Base-by-base conservation (phyloP, 75 land plant species). In the Pseudotsuga menziesii region DNA sequence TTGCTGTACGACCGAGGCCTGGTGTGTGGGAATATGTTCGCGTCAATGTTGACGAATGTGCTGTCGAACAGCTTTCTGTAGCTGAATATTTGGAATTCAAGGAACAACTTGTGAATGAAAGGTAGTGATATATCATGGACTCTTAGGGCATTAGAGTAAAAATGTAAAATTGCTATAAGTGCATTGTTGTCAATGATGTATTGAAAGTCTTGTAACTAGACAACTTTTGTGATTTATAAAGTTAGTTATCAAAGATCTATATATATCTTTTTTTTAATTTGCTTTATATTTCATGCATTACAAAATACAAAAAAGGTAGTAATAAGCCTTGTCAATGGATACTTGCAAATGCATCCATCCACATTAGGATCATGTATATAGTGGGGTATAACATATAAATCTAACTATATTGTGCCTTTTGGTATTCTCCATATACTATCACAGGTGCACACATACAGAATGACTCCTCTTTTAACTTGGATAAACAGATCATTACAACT, bases 1-100 rank as follows among this genome's bases (percentile, higher is more conserved):
- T 90, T 3, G 91, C 92, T 7, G 82, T 90, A 9, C 81, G 92
- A 14, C 92, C 91, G 4, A 60, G 83, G 77, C 92, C 92, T 44
- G 92, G 92, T 15, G 79, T 81, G 13, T 90, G 92, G 92, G 92
- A 90, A 52, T 86, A 86, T 55, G 83, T 89, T 16, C 82, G 86
- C 36, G 81, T 90, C 26, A 90, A 89, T 79, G 91, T 89, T 16
- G 91, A 89, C 14, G 91, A 90, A 55, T 86, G 89, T 27, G 76
- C 58, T 35, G 86, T 86, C 7, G 89, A 89, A 44, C 86, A 79
- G 76, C 81, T 90, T 17, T 76, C 75, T 7, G 88, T 84, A 13
- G 70, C 91, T 3, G 91, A 89, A 60, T 90, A 90, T 71, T 79
- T 90, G 72, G 64, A 72, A 29, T 86, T 83, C 86, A 90, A 88